Base-by-base conservation (phyloP, 2,329 filamentous ascomycete species). In the Colletotrichum sublineola region DNA sequence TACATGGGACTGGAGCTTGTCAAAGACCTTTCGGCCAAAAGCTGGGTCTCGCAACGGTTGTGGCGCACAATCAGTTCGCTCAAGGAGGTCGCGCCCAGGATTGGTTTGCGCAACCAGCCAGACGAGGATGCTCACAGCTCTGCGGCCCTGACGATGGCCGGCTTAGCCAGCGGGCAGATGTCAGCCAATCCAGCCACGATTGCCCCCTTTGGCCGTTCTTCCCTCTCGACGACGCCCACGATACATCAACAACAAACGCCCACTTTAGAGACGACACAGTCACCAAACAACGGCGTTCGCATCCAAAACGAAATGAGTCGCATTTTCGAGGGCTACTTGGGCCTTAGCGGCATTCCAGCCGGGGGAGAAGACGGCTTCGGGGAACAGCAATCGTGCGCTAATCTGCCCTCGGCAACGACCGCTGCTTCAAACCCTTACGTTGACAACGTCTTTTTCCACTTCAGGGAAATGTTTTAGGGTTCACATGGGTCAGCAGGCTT, bases 1-100 rank as follows among this genome's bases (percentile, higher is more conserved):
- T 94, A 94, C 82, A 90, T 93, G 86, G 92, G 91, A 0, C 86
- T 95, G 1, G 92, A 94, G 66, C 84, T 95, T 3, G 89, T 95
- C 50, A 91, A 93, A 74, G 91, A 92, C 67, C 86, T 95, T 67
- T 93, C 91, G 4, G 88, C 89, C 40, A 91, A 91, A 77, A 93
- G 90, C 36, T 93, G 89, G 83, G 90, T 94, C 2, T 92, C 90
- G 7, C 91, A 93, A 75, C 87, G 93, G 1, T 83, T 95, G 1
- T 95, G 93, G 93, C 88, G 89, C 74, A 94, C 91, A 0, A 90
- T 94, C 64, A 87, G 87, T 55, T 89, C 90, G 0, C 86, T 95
- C 48, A 93, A 93, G 76, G 90, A 93, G 72, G 90, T 94, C 8
- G 93, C 91, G 0, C 91, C 92, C 0, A 88, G 90, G 29, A 87